Evolutionary conservation across 2,329 filamentous ascomycete genomes (phyloP).

Genomic region (Stagonosporopsis vannaccii): DNA sequence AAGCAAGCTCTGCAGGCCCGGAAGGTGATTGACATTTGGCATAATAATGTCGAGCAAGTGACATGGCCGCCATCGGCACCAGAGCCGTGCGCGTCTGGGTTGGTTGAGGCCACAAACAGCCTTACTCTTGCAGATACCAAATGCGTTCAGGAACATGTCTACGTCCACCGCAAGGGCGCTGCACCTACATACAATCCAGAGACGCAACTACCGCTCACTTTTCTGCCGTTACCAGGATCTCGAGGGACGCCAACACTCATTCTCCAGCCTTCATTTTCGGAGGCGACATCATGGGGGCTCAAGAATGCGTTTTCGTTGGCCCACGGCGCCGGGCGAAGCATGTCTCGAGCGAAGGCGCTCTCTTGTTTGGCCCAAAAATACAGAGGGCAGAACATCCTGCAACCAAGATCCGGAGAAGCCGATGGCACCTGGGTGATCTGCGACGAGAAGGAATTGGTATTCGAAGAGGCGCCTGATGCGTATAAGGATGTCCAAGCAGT

Average conservation of each 20-base stretch:
- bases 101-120: background rate
- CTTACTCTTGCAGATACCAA: slow-evolving; percentile 1
- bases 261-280: slow-evolving; percentile 42
- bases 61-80: slow-evolving; percentile 40
- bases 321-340: slow-evolving; percentile 49
- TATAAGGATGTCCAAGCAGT: slow-evolving; percentile 51
- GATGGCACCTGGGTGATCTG: slow-evolving; percentile 50
- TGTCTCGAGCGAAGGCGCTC: slow-evolving; percentile 49
- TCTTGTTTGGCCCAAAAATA: slow-evolving; percentile 44
- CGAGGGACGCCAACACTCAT: slow-evolving; percentile 51
- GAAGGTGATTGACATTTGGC: slow-evolving; percentile 49
- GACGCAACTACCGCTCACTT: slow-evolving; percentile 29
- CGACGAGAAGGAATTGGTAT: slow-evolving; percentile 48
- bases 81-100: background rate
- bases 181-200: slow-evolving; percentile 39
- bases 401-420: slow-evolving; percentile 26
- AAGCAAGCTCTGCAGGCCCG: slow-evolving; percentile 33
- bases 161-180: slow-evolving; percentile 51
- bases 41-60: slow-evolving; percentile 47
- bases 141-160: slow-evolving; percentile 28
- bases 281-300: slow-evolving; percentile 34
- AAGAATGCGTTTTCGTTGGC: slow-evolving; percentile 48
- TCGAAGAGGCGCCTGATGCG: slow-evolving; percentile 50
- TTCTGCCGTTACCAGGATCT: slow-evolving; percentile 49
- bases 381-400: slow-evolving; percentile 39